Percentiles rank a stretch among this genome's conserved stretches.
Conservation (phyloP, 495 filamentous ascomycete species). For the Penicillium cataractarum region DNA sequence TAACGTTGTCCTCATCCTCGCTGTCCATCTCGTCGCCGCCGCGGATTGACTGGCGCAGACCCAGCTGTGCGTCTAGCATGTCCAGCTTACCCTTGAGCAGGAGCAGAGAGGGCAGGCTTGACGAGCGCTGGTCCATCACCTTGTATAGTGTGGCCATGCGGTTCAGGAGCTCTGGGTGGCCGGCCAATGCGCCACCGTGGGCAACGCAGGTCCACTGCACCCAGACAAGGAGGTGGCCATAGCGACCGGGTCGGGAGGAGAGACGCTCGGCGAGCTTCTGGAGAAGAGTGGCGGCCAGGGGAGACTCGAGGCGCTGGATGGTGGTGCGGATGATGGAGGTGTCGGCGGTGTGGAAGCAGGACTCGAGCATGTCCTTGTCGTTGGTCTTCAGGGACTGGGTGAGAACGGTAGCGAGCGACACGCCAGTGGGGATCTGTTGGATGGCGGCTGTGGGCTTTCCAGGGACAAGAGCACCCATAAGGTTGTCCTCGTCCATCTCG, state of each 20-base stretch:
- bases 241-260: slow-evolving; percentile 83
- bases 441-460: slow-evolving; percentile 44
- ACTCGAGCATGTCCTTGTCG: slow-evolving; percentile 84
- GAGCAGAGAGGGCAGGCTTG: slow-evolving; percentile 77
- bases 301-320: slow-evolving; percentile 85
- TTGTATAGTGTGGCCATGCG: slow-evolving; percentile 75
- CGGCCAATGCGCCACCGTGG: slow-evolving; percentile 88
- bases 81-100: slow-evolving; percentile 93
- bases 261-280: slow-evolving; percentile 85
- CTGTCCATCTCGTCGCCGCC: slow-evolving; percentile 56
- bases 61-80: slow-evolving; percentile 84
- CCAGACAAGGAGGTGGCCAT: slow-evolving; percentile 92
- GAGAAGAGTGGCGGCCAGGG: slow-evolving; percentile 74
- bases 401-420: slow-evolving; percentile 86
- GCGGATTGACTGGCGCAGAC: slow-evolving; percentile 67
- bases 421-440: slow-evolving; percentile 66
- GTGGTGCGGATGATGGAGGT: slow-evolving; percentile 77
- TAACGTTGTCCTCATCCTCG: slow-evolving; percentile 74
- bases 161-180: slow-evolving; percentile 75
- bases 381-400: slow-evolving; percentile 91
- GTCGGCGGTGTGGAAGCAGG: slow-evolving; percentile 82
- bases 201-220: slow-evolving; percentile 94
- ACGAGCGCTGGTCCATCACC: slow-evolving; percentile 83
- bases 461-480: slow-evolving; percentile 42
- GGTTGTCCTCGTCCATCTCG: slow-evolving; percentile 47